These are phyloP conservation scores for Acrodontium crateriforme DNA, from an alignment of 2,329 filamentous ascomycete genomes.

Conservation along the genomic window DNA sequence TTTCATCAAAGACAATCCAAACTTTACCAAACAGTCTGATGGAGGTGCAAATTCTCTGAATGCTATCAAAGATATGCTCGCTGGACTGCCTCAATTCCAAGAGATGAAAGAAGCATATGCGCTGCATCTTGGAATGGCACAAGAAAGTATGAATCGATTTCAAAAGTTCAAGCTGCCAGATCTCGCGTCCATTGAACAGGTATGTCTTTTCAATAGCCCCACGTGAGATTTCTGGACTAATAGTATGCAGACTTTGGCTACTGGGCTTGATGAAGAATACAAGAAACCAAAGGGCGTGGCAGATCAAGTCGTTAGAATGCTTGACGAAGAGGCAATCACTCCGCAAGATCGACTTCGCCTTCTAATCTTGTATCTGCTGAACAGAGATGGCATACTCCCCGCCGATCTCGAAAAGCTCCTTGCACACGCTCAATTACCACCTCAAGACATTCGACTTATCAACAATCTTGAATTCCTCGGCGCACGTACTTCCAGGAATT, in stretches of 20 bases:
- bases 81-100: slow-evolving; percentile 83
- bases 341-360: slow-evolving; percentile 68
- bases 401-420: slow-evolving; percentile 78
- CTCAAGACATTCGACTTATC: slow-evolving; percentile 58
- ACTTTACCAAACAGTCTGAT: slow-evolving; percentile 59
- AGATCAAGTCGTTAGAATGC: slow-evolving; percentile 69
- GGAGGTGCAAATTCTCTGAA: slow-evolving; percentile 64
- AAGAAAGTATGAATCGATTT: slow-evolving; percentile 93
- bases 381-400: slow-evolving; percentile 67
- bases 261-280: slow-evolving; percentile 83
- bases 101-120: slow-evolving; percentile 93
- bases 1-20: slow-evolving; percentile 80
- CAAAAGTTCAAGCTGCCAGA: slow-evolving; percentile 73
- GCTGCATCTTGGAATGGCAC: slow-evolving; percentile 87
- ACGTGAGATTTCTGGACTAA: slow-evolving; percentile 1
- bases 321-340: slow-evolving; percentile 68
- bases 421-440: slow-evolving; percentile 65
- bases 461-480: slow-evolving; percentile 72
- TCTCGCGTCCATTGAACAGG: slow-evolving; percentile 75
- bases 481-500: slow-evolving; percentile 51
- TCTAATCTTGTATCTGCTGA: slow-evolving; percentile 73
- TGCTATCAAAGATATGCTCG: slow-evolving; percentile 94
- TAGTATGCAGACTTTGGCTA: slow-evolving; percentile 54
- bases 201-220: slow-evolving; percentile 14
- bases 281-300: slow-evolving; percentile 81